Evolutionary conservation across 2,329 filamentous ascomycete genomes (phyloP).

Genomic region (Stachybotrys elegans): DNA sequence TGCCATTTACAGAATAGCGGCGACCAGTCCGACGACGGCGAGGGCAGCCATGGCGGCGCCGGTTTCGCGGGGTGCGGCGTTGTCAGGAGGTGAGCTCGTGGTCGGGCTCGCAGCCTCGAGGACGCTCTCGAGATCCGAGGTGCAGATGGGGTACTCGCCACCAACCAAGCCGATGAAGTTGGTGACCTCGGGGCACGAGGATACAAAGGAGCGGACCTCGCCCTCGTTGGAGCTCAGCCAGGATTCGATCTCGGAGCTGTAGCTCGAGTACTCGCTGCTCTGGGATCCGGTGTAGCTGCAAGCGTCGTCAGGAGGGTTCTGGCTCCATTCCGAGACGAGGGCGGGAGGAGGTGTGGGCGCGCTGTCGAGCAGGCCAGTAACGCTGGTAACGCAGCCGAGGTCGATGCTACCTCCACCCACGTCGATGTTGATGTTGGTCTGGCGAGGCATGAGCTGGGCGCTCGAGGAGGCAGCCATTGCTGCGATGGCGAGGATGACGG

Average conservation of each 20-base stretch:
- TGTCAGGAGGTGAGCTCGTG: slow-evolving; percentile 1
- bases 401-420: neutral
- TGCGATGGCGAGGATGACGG: slow-evolving; percentile 17
- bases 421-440: slow-evolving; percentile 10
- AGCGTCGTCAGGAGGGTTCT: slow-evolving; percentile 21
- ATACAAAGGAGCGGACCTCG: slow-evolving; percentile 18
- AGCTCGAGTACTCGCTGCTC: slow-evolving; percentile 23
- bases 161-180: slow-evolving; percentile 9
- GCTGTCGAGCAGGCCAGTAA: slow-evolving; percentile 15
- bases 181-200: slow-evolving; percentile 19
- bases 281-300: slow-evolving; percentile 26
- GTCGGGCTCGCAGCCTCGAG: neutral
- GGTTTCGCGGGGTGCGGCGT: slow-evolving; percentile 12
- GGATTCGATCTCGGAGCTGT: slow-evolving; percentile 20
- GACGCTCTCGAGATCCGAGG: slow-evolving; percentile 5
- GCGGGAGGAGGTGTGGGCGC: slow-evolving; percentile 25
- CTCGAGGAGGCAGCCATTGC: slow-evolving; percentile 19
- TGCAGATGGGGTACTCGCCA: slow-evolving; percentile 17
- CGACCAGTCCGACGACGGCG: slow-evolving; percentile 22
- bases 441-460: slow-evolving; percentile 22
- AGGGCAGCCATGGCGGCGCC: slow-evolving; percentile 23
- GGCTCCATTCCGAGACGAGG: slow-evolving; percentile 18
- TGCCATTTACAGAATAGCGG: slow-evolving; percentile 20
- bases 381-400: slow-evolving; percentile 16
- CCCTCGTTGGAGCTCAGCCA: slow-evolving; percentile 25